Evolutionary conservation across 2,329 filamentous ascomycete genomes (phyloP).

Genomic region (Teratosphaeriaceae sp.): DNA sequence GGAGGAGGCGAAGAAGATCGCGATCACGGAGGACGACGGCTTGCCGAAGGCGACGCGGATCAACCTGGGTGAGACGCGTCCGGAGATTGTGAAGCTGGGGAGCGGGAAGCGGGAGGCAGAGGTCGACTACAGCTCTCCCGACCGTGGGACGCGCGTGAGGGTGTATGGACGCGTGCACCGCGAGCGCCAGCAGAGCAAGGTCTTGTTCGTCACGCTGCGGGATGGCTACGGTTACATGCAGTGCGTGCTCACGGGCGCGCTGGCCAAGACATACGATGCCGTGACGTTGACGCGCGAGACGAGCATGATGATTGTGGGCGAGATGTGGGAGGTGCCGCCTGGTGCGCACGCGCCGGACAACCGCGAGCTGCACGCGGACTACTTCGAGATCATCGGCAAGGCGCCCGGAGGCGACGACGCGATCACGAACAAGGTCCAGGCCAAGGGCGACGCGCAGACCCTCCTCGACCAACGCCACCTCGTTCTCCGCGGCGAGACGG

Average conservation of each 20-base stretch:
- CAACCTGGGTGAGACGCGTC: slow-evolving; percentile 64
- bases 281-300: slow-evolving; percentile 80
- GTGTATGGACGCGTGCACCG: slow-evolving; percentile 80
- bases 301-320: slow-evolving; percentile 75
- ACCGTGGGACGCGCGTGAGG: slow-evolving; percentile 66
- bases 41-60: slow-evolving; percentile 71
- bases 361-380: slow-evolving; percentile 87
- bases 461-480: slow-evolving; percentile 80
- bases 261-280: slow-evolving; percentile 89
- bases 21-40: slow-evolving; percentile 61
- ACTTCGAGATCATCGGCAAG: slow-evolving; percentile 68
- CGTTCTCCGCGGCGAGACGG: slow-evolving; percentile 74
- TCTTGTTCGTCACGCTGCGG: slow-evolving; percentile 78
- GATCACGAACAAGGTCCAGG: slow-evolving; percentile 75
- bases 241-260: slow-evolving; percentile 71
- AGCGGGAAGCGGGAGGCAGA: slow-evolving; percentile 39
- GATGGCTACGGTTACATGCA: slow-evolving; percentile 83
- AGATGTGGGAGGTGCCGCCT: slow-evolving; percentile 73
- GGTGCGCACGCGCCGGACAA: slow-evolving; percentile 73
- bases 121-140: slow-evolving; percentile 48
- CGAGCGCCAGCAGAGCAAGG: slow-evolving; percentile 72
- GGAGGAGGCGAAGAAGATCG: slow-evolving; percentile 75
- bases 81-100: slow-evolving; percentile 50
- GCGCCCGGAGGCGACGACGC: slow-evolving; percentile 84
- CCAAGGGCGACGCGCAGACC: slow-evolving; percentile 62